Evolutionary conservation across 345 rosid genomes (phyloP).

Genomic region (Iberis pinnata): DNA sequence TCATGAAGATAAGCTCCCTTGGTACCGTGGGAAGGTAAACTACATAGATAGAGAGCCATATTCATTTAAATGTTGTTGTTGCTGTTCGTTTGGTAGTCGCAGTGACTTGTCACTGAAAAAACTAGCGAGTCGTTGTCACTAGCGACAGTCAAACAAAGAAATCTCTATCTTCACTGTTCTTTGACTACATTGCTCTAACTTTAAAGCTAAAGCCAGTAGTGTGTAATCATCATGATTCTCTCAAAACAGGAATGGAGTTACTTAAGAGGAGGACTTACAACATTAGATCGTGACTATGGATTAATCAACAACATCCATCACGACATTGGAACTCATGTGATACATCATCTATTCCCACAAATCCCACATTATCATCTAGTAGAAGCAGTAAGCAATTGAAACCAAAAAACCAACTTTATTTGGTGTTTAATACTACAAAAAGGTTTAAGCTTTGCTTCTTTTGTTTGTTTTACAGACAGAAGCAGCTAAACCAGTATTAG

Average conservation of each 20-base stretch:
- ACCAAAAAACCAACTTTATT: not conserved
- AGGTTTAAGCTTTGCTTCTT: not conserved
- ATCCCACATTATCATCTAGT: slow-evolving; percentile 88
- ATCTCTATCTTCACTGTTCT: no score
- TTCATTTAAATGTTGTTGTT: no score
- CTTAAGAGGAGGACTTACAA: slow-evolving; percentile 87
- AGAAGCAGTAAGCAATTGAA: slow-evolving; percentile 59
- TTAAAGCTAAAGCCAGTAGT: not conserved
- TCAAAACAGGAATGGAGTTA: slow-evolving; percentile 78
- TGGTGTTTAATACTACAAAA: slow-evolving; percentile 3
- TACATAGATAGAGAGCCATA: not conserved
- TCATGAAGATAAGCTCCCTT: slow-evolving; percentile 72
- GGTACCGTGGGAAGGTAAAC: slow-evolving; percentile 86
- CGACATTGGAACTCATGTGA: slow-evolving; percentile 90
- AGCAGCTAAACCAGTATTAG: slow-evolving; percentile 79
- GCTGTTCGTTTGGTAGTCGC: no score
- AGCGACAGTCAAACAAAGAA: no score
- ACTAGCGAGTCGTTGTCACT: no score
- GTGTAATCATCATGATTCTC: slow-evolving; percentile 1
- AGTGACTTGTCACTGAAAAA: no score
- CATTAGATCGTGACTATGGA: slow-evolving; percentile 83
- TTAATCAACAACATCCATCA: slow-evolving; percentile 84
- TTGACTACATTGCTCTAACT: not conserved
- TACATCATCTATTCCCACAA: slow-evolving; percentile 93
- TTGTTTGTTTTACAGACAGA: slow-evolving; percentile 45